Base-by-base conservation (phyloP, 805 yeast genomes). In the Candida chilensis region DNA sequence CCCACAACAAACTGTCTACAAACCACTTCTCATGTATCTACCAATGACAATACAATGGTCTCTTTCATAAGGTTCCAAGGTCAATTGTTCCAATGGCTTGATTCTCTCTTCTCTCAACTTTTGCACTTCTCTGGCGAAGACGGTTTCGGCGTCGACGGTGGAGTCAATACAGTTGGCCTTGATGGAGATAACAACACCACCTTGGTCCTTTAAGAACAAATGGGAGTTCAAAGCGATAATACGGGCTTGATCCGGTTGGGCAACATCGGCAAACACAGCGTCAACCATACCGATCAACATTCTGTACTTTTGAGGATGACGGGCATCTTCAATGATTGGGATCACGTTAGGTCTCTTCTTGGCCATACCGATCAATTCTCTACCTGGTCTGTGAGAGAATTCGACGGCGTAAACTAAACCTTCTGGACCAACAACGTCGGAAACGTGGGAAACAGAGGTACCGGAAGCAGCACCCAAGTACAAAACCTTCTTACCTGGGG, bases 131-230 rank as follows among this genome's bases (percentile, higher is more conserved):
- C 97, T 85, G 38, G 98, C 97, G 56, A 92, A 92, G 42, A 92
- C 98, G 37, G 96, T 88, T 74, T 92, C 97, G 44, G 98, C 98
- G 60, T 88, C 97, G 36, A 90, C 97, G 37, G 98, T 92, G 29
- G 97, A 92, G 68, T 92, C 98, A 61, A 92, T 92, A 86, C 98
- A 92, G 87, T 92, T 92, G 51, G 98, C 98, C 78, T 92, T 92
- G 67, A 92, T 92, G 52, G 97, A 90, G 55, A 92, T 92, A 42
- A 92, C 92, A 45, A 92, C 98, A 58, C 95, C 95, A 67, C 98
- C 98, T 65, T 81, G 87, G 64, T 92, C 96, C 66, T 92, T 92
- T 59, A 92, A 75, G 82, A 92, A 92, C 75, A 90, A 72, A 65
- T 92, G 98, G 35, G 97, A 80, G 77, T 92, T 92, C 59, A 92